A percentile compares a stretch with the other conserved stretches of the same genome.
Conservation (phyloP, 148 eudicot species). For the Rhododendron vialii region DNA sequence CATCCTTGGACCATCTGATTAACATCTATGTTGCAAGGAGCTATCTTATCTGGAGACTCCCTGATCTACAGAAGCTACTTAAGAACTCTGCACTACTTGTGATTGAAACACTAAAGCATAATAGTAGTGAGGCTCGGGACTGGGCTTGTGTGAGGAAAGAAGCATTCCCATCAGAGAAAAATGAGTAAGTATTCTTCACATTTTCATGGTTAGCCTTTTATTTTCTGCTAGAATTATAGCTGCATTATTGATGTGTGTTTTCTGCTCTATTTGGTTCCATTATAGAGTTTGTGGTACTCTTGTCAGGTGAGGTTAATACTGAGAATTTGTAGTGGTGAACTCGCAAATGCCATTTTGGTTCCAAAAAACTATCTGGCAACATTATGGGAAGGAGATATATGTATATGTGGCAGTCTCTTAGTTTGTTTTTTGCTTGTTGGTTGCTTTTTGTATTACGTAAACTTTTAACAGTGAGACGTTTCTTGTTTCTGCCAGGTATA, state of each 20-base stretch:
- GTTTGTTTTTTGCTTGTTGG: neutral
- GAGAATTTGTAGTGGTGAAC: neutral
- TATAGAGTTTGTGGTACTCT: neutral
- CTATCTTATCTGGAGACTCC: conserved; percentile 92
- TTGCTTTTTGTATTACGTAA: neutral
- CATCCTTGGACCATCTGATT: conserved; percentile 80
- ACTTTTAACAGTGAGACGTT: neutral
- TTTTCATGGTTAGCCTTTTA: neutral
- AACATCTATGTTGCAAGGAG: conserved; percentile 84
- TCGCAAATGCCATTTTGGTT: too few relatives aligned
- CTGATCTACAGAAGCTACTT: conserved; percentile 76
- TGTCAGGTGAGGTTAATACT: neutral
- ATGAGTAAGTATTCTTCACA: conserved; percentile 59
- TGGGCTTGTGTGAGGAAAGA: conserved; percentile 96
- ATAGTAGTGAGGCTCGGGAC: conserved; percentile 55
- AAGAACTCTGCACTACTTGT: conserved; percentile 64
- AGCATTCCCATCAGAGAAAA: conserved; percentile 78
- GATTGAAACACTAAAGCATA: conserved; percentile 49
- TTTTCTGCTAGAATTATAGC: neutral
- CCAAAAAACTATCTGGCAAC: neutral
- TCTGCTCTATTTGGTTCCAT: neutral
- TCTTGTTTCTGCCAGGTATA: conserved; percentile 50
- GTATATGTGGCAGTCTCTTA: neutral
- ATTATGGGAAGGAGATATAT: neutral
- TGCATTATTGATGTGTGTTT: neutral